Conservation (phyloP, 768 basidiomycete genomes). For the Lactarius vividus region DNA sequence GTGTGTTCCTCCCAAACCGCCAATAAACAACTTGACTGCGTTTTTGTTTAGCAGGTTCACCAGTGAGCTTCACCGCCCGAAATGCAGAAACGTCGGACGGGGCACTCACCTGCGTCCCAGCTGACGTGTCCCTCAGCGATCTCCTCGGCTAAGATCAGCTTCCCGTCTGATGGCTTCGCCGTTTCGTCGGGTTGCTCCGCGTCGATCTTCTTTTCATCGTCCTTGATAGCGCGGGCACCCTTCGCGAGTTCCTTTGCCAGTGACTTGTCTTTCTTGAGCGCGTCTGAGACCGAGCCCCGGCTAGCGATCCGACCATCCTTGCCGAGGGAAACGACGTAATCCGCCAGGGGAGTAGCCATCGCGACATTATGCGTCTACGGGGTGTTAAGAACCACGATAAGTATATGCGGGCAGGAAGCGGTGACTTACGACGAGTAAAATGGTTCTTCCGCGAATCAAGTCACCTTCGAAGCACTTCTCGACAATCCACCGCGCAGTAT, state of each 20-base stretch:
- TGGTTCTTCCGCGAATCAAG: constrained; percentile 48
- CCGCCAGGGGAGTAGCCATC: constrained; percentile 51
- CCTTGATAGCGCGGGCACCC: constrained; percentile 30
- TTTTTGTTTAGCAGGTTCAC: constrained; percentile 6
- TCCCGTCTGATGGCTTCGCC: constrained; percentile 41
- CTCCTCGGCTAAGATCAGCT: constrained; percentile 66
- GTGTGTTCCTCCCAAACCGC: constrained; percentile 31
- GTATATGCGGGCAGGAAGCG: neutral
- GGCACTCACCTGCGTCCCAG: constrained; percentile 42
- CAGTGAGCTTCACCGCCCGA: constrained; percentile 16
- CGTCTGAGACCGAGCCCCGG: constrained; percentile 49
- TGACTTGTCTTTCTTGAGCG: constrained; percentile 41
- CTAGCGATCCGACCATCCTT: constrained; percentile 50
- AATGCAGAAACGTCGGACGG: neutral
- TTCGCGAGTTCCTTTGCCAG: constrained; percentile 32
- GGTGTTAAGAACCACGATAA: neutral
- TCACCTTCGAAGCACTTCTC: constrained; percentile 49
- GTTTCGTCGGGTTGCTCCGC: constrained; percentile 25
- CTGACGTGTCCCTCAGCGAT: constrained; percentile 58
- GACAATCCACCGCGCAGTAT: constrained; percentile 52
- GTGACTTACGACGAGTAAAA: constrained; percentile 48
- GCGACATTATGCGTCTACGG: constrained; percentile 52
- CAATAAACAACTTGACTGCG: constrained; percentile 35
- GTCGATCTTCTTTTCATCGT: constrained; percentile 33
- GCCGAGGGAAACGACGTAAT: constrained; percentile 55